A percentile compares a stretch with the other conserved stretches of the same genome.
Evolutionary conservation across 2,329 filamentous ascomycete genomes (phyloP).

Genomic region (Apiospora kogelbergensis): DNA sequence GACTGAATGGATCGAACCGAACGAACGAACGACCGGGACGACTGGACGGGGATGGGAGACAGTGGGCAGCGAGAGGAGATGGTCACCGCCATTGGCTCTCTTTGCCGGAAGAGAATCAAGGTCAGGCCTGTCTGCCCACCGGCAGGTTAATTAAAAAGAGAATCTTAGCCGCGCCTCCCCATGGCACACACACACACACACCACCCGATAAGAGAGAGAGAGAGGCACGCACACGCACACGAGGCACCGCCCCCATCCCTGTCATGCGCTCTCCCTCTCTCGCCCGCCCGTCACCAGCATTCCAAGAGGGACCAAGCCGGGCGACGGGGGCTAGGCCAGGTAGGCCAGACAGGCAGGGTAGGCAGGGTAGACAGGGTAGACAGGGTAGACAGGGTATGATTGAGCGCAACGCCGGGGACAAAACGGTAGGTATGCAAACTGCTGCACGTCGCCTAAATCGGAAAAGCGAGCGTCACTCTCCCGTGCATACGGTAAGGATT

Average conservation of each 20-base stretch:
- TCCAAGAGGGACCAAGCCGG: not conserved
- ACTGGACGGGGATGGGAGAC: not conserved
- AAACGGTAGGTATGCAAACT: not conserved
- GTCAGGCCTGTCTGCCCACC: constrained; percentile 1
- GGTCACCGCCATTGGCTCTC: not conserved
- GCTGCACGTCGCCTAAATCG: constrained; percentile 3
- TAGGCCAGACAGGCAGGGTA: not conserved
- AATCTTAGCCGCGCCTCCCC: constrained; percentile 1
- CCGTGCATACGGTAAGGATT: not conserved
- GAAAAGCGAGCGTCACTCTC: constrained; percentile 4
- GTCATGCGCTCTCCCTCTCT: not conserved
- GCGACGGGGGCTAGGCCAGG: not conserved
- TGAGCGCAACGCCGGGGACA: not conserved
- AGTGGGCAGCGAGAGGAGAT: not conserved
- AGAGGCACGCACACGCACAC: not conserved
- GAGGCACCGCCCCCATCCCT: not conserved
- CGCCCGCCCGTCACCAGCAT: not conserved
- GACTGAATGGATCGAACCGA: not conserved
- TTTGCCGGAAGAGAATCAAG: not conserved
- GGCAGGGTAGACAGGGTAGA: not conserved
- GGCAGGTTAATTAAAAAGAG: constrained; percentile 3
- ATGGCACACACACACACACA: not conserved
- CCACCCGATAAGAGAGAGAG: not conserved
- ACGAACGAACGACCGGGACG: not conserved
- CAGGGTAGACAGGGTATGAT: not conserved